Conservation (phyloP, 768 basidiomycete species). For the Paxillus rubicundulus region DNA sequence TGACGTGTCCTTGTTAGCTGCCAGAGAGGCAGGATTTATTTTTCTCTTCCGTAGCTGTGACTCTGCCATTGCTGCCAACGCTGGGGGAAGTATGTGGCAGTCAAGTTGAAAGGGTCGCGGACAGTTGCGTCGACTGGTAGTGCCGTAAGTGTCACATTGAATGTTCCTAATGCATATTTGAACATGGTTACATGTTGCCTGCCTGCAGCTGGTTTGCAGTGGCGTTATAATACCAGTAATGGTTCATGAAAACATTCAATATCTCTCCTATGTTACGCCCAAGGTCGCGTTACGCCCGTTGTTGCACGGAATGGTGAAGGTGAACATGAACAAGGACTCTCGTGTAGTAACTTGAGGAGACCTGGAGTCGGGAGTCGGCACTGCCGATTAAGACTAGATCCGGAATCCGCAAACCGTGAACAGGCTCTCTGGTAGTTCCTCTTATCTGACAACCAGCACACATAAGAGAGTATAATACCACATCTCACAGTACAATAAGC, state of each 20-base stretch:
- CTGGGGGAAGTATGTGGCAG: background rate
- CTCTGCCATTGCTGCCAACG: constrained; percentile 9
- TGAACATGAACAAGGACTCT: too few relatives aligned
- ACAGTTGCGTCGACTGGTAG: too few relatives aligned
- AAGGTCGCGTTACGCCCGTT: too few relatives aligned
- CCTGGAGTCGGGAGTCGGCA: too few relatives aligned
- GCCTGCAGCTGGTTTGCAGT: background rate
- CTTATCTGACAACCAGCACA: constrained; percentile 1
- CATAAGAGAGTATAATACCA: background rate
- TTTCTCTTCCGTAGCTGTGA: constrained; percentile 26
- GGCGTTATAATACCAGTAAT: background rate
- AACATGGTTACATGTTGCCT: background rate
- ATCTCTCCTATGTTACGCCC: background rate
- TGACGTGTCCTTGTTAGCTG: background rate
- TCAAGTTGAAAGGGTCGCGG: too few relatives aligned
- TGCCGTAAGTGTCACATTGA: background rate
- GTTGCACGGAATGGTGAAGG: too few relatives aligned
- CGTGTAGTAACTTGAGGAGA: too few relatives aligned
- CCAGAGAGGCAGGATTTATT: background rate
- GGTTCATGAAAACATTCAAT: background rate
- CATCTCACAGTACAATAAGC: too few relatives aligned
- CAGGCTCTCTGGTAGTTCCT: background rate
- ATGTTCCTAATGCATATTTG: background rate
- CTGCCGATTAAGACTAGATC: too few relatives aligned
- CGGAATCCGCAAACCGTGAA: too few relatives aligned